Base-by-base conservation (phyloP, 1,139 yeast genomes). In the Saccharomyces pastorianus region DNA sequence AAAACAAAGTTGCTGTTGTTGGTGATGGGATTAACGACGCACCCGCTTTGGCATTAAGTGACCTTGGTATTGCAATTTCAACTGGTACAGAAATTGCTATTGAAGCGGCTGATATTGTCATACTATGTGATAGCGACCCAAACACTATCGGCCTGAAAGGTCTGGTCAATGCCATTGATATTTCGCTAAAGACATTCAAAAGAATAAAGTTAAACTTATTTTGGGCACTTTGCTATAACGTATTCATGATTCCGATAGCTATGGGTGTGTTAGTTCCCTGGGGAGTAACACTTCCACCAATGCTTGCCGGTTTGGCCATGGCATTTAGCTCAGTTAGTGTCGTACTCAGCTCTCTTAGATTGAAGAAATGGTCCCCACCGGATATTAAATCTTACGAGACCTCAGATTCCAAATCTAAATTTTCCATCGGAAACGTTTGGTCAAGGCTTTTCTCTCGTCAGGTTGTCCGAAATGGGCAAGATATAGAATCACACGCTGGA, bases 21-120 rank as follows among this genome's bases (percentile, higher is more conserved):
- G 99, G 99, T 32, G 99, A 93, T 71, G 99, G 99, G 55, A 86
- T 89, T 62, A 89, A 89, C 68, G 99, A 93, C 70, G 95, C 98
- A 0, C 97, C 98, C 0, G 98, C 98, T 0, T 76, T 93, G 57
- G 96, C 90, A 0, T 81, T 85, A 56, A 88, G 97, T 0, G 88
- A 90, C 61, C 73, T 93, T 20, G 99, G 99, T 23, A 83, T 95
- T 66, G 95, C 98, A 7, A 82, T 93, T 56, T 85, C 95, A 26
- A 81, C 95, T 0, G 96, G 98, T 2, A 88, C 98, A 0, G 98
- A 93, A 65, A 88, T 93, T 59, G 99, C 99, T 2, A 87, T 93
- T 62, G 97, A 91, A 61, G 89, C 96, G 27, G 96, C 99, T 0
- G 97, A 90, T 68, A 80, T 91, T 46, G 96, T 93, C 13, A 74